Conservation (phyloP, 2,329 filamentous ascomycete genomes). For the Conoideocrella luteorostrata region DNA sequence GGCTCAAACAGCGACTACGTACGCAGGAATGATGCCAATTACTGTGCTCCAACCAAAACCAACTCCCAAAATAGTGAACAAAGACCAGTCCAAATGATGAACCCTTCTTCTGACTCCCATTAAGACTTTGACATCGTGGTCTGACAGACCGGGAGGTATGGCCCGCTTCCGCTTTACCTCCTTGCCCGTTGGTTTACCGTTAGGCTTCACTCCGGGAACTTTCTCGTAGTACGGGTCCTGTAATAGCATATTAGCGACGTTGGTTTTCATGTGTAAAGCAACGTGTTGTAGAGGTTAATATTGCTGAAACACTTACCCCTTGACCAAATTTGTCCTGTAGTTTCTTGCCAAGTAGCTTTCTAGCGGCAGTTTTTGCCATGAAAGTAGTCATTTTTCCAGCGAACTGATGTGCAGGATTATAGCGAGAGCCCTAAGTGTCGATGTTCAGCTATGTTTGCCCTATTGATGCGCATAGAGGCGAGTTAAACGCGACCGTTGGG, state of each 20-base stretch:
- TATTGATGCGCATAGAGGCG: too few relatives aligned
- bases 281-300: neutral
- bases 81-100: slow-evolving; percentile 76
- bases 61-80: slow-evolving; percentile 76
- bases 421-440: neutral
- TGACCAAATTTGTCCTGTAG: slow-evolving; percentile 52
- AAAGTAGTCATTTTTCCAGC: slow-evolving; percentile 41
- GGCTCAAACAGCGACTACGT: too few relatives aligned
- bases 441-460: neutral
- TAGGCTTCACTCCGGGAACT: slow-evolving; percentile 65
- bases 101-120: slow-evolving; percentile 81
- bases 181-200: slow-evolving; percentile 61
- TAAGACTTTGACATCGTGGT: slow-evolving; percentile 74
- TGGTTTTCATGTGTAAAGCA: neutral
- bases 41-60: slow-evolving; percentile 85
- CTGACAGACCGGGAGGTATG: slow-evolving; percentile 72
- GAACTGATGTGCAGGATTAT: neutral
- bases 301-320: slow-evolving; percentile 33
- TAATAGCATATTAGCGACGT: slow-evolving; percentile 21
- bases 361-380: slow-evolving; percentile 48
- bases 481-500: too few relatives aligned
- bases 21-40: slow-evolving; percentile 77
- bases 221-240: slow-evolving; percentile 89
- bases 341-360: slow-evolving; percentile 51
- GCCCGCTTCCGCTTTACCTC: slow-evolving; percentile 81